Percentiles rank a stretch among this genome's conserved stretches.
phyloP scores from a whole-genome alignment of 2,329 filamentous ascomycete genomes.

The Diplodia seriata region DNA sequence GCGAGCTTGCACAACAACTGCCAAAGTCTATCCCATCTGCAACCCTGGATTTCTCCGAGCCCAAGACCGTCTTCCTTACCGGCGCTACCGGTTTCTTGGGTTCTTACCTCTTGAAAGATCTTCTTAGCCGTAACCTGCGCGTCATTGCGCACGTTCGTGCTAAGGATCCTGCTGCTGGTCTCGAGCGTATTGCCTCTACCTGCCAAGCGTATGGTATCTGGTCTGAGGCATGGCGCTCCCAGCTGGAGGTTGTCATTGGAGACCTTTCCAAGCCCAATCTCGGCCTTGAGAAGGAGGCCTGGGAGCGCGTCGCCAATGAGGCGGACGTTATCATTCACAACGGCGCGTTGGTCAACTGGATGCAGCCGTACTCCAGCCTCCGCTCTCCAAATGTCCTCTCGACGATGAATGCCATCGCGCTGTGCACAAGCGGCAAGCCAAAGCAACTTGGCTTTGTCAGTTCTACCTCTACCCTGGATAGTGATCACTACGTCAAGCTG shows the following conservation, averaged over 20 bases:
- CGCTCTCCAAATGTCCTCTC: conserved; percentile 78
- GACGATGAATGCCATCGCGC: conserved; percentile 75
- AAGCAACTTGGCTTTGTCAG: conserved; percentile 84
- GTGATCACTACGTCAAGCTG: conserved; percentile 77
- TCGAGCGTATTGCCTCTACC: conserved; percentile 70
- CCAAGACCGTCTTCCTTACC: conserved; percentile 77
- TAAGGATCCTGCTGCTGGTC: conserved; percentile 64
- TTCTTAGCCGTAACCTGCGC: conserved; percentile 69
- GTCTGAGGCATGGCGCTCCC: conserved; percentile 69
- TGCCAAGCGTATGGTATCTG: conserved; percentile 82
- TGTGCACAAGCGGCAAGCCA: conserved; percentile 77
- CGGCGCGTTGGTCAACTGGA: conserved; percentile 65
- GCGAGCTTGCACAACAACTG: conserved; percentile 59
- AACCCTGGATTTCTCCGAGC: conserved; percentile 42
- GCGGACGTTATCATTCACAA: conserved; percentile 80
- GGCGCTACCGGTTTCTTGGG: conserved; percentile 92
- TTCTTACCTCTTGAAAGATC: conserved; percentile 76
- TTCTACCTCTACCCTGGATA: conserved; percentile 84
- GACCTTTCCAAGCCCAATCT: conserved; percentile 76
- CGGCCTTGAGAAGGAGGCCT: conserved; percentile 70
- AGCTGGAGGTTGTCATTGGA: conserved; percentile 73
- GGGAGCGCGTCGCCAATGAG: conserved; percentile 68
- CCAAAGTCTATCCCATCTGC: conserved; percentile 48
- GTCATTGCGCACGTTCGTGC: conserved; percentile 80
- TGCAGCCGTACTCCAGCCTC: conserved; percentile 73